These are phyloP conservation scores for Arthrinium puccinioides DNA, from an alignment of 2,329 filamentous ascomycete species.

Conservation along the genomic window DNA sequence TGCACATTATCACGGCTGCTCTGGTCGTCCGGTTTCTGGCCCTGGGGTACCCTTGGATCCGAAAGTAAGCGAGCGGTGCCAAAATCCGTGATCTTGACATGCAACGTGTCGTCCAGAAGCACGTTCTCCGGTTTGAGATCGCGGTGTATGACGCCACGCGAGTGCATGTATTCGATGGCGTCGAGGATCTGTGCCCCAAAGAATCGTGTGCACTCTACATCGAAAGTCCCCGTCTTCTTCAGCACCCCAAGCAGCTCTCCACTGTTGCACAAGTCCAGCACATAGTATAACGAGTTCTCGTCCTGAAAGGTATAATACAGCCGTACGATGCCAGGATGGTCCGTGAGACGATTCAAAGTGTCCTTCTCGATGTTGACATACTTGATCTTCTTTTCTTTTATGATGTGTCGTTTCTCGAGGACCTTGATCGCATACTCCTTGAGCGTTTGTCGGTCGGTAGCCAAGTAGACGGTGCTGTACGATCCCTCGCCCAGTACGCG, in stretches of 20 bases:
- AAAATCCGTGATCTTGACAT: constrained; percentile 98
- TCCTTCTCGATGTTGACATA: constrained; percentile 99
- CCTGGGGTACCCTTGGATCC: constrained; percentile 40
- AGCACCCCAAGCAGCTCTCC: constrained; percentile 88
- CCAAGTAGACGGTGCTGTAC: constrained; percentile 91
- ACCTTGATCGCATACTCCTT: constrained; percentile 99
- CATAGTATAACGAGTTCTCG: constrained; percentile 92
- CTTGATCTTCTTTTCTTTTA: constrained; percentile 99
- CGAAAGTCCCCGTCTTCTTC: constrained; percentile 91
- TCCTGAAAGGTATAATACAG: constrained; percentile 99
- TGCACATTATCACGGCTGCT: constrained; percentile 28
- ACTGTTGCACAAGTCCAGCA: constrained; percentile 85
- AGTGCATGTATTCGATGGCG: constrained; percentile 97
- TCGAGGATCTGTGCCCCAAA: constrained; percentile 95
- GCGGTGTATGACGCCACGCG: constrained; percentile 88
- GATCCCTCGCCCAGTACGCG: constrained; percentile 89
- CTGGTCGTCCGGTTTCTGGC: constrained; percentile 26
- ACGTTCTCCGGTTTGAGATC: constrained; percentile 98
- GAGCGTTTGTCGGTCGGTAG: constrained; percentile 85
- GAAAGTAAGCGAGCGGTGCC: constrained; percentile 93
- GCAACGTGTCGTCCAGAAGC: constrained; percentile 88
- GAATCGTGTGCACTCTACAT: constrained; percentile 88
- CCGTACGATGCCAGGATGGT: constrained; percentile 92
- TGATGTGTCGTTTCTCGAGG: constrained; percentile 95
- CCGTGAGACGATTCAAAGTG: constrained; percentile 88